Evolutionary conservation across 163 green algal species (phyloP).

Genomic region (Chloroidium sp.): DNA sequence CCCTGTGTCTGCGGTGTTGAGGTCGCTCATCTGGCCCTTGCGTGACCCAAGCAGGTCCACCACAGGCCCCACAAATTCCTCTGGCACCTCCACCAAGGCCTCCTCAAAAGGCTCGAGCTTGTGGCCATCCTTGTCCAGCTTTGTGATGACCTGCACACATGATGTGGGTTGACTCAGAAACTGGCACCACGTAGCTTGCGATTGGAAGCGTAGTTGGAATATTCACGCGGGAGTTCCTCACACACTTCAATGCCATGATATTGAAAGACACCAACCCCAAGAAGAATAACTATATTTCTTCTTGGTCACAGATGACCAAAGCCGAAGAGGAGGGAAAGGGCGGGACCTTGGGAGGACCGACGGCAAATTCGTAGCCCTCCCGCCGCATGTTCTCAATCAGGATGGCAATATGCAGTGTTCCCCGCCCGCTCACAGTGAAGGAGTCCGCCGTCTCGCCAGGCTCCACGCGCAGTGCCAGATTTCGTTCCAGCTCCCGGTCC

Average conservation of each 20-base stretch:
- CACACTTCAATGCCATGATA: no score
- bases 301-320: no score
- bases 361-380: conserved; percentile 96
- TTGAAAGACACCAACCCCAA: no score
- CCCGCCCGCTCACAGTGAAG: conserved; percentile 93
- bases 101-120: conserved; percentile 92
- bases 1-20: conserved; percentile 35
- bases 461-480: conserved; percentile 92
- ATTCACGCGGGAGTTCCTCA: no score
- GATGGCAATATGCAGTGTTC: conserved; percentile 95
- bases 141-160: conserved; percentile 66
- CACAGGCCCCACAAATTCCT: conserved; percentile 59
- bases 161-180: not conserved
- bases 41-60: conserved; percentile 88
- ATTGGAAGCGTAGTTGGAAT: no score
- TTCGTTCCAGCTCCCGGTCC: conserved; percentile 88
- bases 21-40: conserved; percentile 92
- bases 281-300: no score
- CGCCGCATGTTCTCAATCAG: conserved; percentile 99
- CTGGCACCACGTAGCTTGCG: no score
- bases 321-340: no score
- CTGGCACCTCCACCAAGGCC: conserved; percentile 75
- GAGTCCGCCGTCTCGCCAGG: conserved; percentile 79
- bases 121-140: conserved; percentile 52
- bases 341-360: conserved; percentile 75